Conservation (phyloP, 2,329 filamentous ascomycete species). For the Bisporella sp. region DNA sequence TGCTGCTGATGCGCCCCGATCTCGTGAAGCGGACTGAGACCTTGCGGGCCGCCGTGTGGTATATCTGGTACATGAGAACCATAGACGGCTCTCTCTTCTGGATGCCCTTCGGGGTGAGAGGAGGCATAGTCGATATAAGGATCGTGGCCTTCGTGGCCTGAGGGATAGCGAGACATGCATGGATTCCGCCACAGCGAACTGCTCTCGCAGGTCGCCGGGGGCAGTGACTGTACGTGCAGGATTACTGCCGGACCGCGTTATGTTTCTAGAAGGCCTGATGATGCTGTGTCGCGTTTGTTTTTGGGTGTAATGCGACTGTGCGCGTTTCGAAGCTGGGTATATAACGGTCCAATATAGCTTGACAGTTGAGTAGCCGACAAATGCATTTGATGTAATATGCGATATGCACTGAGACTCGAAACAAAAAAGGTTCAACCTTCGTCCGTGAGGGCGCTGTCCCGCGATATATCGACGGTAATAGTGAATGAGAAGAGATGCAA, state of each 20-base stretch:
- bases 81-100: slow-evolving; percentile 54
- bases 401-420: slow-evolving; percentile 11
- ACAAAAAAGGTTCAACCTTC: slow-evolving; percentile 19
- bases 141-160: slow-evolving; percentile 42
- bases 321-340: slow-evolving; percentile 24
- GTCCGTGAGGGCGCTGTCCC: slow-evolving; percentile 21
- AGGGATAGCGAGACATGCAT: slow-evolving; percentile 59
- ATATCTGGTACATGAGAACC: slow-evolving; percentile 37
- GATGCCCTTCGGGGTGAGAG: slow-evolving; percentile 58
- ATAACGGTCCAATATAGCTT: slow-evolving; percentile 25
- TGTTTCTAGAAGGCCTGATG: slow-evolving; percentile 21
- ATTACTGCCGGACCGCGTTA: slow-evolving; percentile 24
- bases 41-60: slow-evolving; percentile 25
- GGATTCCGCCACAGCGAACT: slow-evolving; percentile 70
- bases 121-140: slow-evolving; percentile 68
- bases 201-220: slow-evolving; percentile 65
- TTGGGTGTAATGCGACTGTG: slow-evolving; percentile 19
- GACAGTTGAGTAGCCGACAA: slow-evolving; percentile 19
- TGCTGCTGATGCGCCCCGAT: slow-evolving; percentile 42
- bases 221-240: slow-evolving; percentile 35
- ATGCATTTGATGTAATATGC: slow-evolving; percentile 17
- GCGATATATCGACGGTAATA: slow-evolving; percentile 15
- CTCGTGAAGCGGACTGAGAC: slow-evolving; percentile 23
- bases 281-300: slow-evolving; percentile 22
- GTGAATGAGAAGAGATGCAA: slow-evolving; percentile 14